A percentile compares a stretch with the other conserved stretches of the same genome.
Conservation (phyloP, 2,329 filamentous ascomycete species). For the Ophiostoma ips region DNA sequence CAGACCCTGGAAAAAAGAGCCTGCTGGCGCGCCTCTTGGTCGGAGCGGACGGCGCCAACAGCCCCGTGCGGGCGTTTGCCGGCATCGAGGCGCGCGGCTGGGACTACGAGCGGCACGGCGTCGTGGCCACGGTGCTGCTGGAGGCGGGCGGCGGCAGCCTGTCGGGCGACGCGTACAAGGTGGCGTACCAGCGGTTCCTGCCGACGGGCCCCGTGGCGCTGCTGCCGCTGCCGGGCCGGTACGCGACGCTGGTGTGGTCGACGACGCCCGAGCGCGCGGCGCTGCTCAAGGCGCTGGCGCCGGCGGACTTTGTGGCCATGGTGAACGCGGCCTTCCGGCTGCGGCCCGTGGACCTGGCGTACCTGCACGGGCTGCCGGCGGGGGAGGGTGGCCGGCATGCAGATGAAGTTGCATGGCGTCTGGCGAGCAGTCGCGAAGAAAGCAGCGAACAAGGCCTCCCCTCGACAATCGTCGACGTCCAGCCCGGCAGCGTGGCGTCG, state of each 20-base stretch:
- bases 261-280: slow-evolving; percentile 71
- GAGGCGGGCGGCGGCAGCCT: slow-evolving; percentile 37
- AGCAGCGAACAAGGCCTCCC: slow-evolving; percentile 34
- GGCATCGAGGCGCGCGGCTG: slow-evolving; percentile 76
- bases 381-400: slow-evolving; percentile 12
- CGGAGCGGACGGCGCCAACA: slow-evolving; percentile 89
- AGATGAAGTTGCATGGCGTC: slow-evolving; percentile 55
- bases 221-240: slow-evolving; percentile 72
- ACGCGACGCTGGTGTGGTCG: slow-evolving; percentile 85
- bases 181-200: slow-evolving; percentile 89
- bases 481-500: slow-evolving; percentile 67
- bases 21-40: slow-evolving; percentile 75
- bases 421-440: slow-evolving; percentile 46
- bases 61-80: slow-evolving; percentile 79
- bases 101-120: slow-evolving; percentile 83
- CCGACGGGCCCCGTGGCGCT: slow-evolving; percentile 85
- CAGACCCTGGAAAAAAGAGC: slow-evolving; percentile 21
- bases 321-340: slow-evolving; percentile 91
- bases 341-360: slow-evolving; percentile 62
- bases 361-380: slow-evolving; percentile 55
- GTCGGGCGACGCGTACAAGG: slow-evolving; percentile 40
- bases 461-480: slow-evolving; percentile 53
- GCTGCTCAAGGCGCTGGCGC: slow-evolving; percentile 59
- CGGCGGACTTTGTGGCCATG: slow-evolving; percentile 65
- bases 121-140: slow-evolving; percentile 77